Conservation (phyloP, 1,284 basidiomycete species). For the Ceratorhiza oryzae-sativae region DNA sequence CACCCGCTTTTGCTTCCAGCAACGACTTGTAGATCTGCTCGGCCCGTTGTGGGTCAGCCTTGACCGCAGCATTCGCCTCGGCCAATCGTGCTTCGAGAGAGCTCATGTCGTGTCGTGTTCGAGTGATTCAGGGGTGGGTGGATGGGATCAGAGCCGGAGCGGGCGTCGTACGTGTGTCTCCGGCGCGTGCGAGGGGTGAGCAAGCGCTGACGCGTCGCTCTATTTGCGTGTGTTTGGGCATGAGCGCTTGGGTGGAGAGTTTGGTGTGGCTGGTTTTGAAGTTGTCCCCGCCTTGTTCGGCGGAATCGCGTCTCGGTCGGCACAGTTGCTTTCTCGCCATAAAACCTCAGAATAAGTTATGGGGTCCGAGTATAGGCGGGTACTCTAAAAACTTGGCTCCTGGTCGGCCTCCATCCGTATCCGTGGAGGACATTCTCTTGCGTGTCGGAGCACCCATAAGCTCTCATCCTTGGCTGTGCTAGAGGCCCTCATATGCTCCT, state of each 20-base stretch:
- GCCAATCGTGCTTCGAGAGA: conserved; percentile 47
- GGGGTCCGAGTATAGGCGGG: too few relatives aligned
- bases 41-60: conserved; percentile 52
- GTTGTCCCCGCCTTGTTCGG: too few relatives aligned
- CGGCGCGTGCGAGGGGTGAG: conserved; percentile 42
- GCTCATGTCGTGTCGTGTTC: conserved; percentile 11
- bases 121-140: neutral
- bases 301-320: too few relatives aligned
- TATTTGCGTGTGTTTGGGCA: conserved; percentile 25
- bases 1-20: conserved; percentile 52
- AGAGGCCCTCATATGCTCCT: too few relatives aligned
- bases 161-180: conserved; percentile 1
- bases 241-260: neutral
- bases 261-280: neutral
- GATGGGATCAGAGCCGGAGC: neutral
- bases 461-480: too few relatives aligned
- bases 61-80: conserved; percentile 53
- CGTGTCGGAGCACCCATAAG: too few relatives aligned
- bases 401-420: too few relatives aligned
- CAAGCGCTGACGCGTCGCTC: conserved; percentile 41
- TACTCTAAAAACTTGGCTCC: too few relatives aligned
- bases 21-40: conserved; percentile 76
- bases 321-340: too few relatives aligned
- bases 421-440: too few relatives aligned
- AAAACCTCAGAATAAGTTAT: too few relatives aligned